Conservation (phyloP, 768 basidiomycete genomes). For the Boletus rex-veris region DNA sequence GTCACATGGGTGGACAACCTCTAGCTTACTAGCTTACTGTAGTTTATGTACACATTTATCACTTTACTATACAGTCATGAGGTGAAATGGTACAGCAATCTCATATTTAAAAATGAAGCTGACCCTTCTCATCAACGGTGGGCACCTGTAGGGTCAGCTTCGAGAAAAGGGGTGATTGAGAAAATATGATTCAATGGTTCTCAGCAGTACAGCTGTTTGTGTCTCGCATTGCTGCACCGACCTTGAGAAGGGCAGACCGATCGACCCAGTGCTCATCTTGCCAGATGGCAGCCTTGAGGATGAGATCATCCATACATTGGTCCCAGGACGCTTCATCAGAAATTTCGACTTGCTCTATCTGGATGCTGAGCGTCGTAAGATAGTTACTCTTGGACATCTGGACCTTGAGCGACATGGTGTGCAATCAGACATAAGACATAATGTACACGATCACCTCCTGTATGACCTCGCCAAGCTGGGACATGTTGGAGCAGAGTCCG, state of each 20-base stretch:
- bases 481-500: constrained; percentile 67
- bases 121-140: too few relatives aligned
- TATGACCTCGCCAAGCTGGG: constrained; percentile 73
- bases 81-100: too few relatives aligned
- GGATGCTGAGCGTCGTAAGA: constrained; percentile 73
- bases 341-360: constrained; percentile 83
- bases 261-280: constrained; percentile 92
- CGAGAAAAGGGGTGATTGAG: too few relatives aligned
- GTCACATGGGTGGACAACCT: too few relatives aligned
- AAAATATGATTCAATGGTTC: too few relatives aligned
- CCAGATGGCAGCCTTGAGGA: constrained; percentile 89
- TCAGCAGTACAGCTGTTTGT: too few relatives aligned
- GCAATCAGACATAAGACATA: constrained; percentile 68
- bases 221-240: constrained; percentile 32
- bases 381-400: constrained; percentile 97
- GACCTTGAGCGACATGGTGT: constrained; percentile 79
- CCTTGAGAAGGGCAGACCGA: constrained; percentile 67
- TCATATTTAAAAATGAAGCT: too few relatives aligned
- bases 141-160: too few relatives aligned
- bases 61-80: too few relatives aligned
- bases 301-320: constrained; percentile 91
- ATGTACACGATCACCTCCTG: constrained; percentile 71
- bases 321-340: constrained; percentile 46
- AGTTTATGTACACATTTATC: too few relatives aligned
- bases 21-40: too few relatives aligned